Evolutionary conservation across 257 asterid genomes (phyloP).

Genomic region (Solanum sitiens): DNA sequence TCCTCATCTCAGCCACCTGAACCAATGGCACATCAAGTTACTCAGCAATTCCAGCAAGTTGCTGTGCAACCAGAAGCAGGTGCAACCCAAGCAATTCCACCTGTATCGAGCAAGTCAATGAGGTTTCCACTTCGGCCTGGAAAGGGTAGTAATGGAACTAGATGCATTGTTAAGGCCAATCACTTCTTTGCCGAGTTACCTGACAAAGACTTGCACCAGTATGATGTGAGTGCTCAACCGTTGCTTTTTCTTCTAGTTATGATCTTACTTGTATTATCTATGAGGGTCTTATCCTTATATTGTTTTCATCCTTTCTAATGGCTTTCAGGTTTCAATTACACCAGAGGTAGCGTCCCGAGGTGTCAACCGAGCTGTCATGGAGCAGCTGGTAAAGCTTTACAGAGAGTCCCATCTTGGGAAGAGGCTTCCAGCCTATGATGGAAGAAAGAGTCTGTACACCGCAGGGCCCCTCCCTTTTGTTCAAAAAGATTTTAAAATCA

Average conservation of each 20-base stretch:
- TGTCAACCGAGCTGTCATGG: slow-evolving; percentile 90
- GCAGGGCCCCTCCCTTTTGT: slow-evolving; percentile 88
- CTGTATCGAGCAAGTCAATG: slow-evolving; percentile 79
- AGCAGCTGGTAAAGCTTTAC: slow-evolving; percentile 53
- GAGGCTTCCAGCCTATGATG: slow-evolving; percentile 96
- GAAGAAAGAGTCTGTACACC: slow-evolving; percentile 88
- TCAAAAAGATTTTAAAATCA: slow-evolving; percentile 55
- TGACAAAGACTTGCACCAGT: slow-evolving; percentile 86
- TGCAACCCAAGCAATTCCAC: slow-evolving; percentile 46
- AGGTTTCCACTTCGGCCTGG: slow-evolving; percentile 91
- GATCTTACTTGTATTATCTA: background rate
- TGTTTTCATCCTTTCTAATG: background rate
- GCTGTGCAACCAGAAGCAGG: slow-evolving; percentile 35
- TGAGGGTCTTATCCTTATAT: background rate
- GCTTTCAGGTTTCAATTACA: slow-evolving; percentile 56
- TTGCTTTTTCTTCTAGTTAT: background rate
- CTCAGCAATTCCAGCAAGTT: slow-evolving; percentile 35
- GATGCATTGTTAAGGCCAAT: slow-evolving; percentile 82
- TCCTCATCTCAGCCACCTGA: slow-evolving; percentile 45
- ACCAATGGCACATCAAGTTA: slow-evolving; percentile 14
- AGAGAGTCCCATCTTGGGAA: slow-evolving; percentile 71
- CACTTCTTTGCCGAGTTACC: slow-evolving; percentile 92
- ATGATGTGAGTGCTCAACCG: slow-evolving; percentile 50
- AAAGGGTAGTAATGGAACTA: slow-evolving; percentile 61
- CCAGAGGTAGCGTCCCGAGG: slow-evolving; percentile 92